Evolutionary conservation across 768 basidiomycete genomes (phyloP), one percentile per base, ranked within the genome.

Genomic region (Panus rudis): DNA sequence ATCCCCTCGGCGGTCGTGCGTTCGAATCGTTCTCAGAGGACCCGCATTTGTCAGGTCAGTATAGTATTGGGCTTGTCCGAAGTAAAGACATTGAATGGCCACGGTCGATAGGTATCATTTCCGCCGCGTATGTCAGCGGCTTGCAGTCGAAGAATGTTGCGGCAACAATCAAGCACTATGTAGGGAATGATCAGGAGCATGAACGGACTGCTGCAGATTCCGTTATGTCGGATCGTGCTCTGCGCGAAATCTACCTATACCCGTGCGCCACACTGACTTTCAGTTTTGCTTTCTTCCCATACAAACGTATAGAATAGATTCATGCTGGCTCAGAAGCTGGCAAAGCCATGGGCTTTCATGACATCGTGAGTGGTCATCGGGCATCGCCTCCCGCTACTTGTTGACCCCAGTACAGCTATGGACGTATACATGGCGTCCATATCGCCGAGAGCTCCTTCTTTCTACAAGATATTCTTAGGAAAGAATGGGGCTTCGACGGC

Each of bases 21-120:
- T 87, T 85, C 53, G 84, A 85, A 58, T 81, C 78, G 2, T 84
- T 82, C 60, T 79, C 78, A 3, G 81, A 84, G 54, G 82, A 84
- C 57, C 81, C 81, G 22, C 69, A 76, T 54, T 63, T 83, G 8
- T 83, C 79, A 24, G 82, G 78, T 73, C 53, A 20, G 43, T 41
- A 10, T 26, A 20, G 8, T 24, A n/a, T n/a, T n/a, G n/a, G n/a
- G 14, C 3, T 17, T 20, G 28, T 39, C 17, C 23, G 28, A 10
- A 17, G 40, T 20, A 26, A 39, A 23, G 6, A 22, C 8, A 16
- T 5, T 41, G 40, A 30, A 14, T n/a, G 13, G n/a, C 5, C 16
- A 16, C n/a, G 8, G 6, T 35, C 56, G 24, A 50, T 51, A 75
- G 81, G 78, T 14, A 72, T 64, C 10, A 63, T 84, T 57, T 72